Conservation (phyloP, 768 basidiomycete genomes). For the Amanita phalloides region DNA sequence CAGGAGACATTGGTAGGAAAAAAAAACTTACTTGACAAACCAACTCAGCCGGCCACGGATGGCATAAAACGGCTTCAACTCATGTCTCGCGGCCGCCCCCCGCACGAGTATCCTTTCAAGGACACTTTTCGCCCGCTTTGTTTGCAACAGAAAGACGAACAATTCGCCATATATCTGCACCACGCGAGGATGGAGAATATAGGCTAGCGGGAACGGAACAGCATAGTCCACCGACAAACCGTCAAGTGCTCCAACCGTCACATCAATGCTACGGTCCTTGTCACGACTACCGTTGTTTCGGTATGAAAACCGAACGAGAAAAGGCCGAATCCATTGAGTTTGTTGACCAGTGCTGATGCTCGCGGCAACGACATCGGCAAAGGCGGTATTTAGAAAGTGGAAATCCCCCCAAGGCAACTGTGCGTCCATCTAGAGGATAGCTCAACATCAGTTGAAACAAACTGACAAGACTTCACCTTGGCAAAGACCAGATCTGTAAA, state of each 20-base stretch:
- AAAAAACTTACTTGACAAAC: slow-evolving; percentile 70
- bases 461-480: slow-evolving; percentile 36
- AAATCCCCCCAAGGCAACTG: slow-evolving; percentile 68
- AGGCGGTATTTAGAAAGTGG: slow-evolving; percentile 74
- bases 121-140: slow-evolving; percentile 60
- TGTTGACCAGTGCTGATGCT: slow-evolving; percentile 25
- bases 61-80: slow-evolving; percentile 65
- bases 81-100: slow-evolving; percentile 31
- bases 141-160: slow-evolving; percentile 64
- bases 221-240: slow-evolving; percentile 70
- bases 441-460: background rate
- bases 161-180: slow-evolving; percentile 53
- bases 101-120: slow-evolving; percentile 63
- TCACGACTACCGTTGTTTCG: slow-evolving; percentile 33
- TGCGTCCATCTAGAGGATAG: slow-evolving; percentile 52
- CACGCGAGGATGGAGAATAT: slow-evolving; percentile 53
- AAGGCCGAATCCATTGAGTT: slow-evolving; percentile 46
- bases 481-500: slow-evolving; percentile 67
- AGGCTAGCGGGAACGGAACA: slow-evolving; percentile 71
- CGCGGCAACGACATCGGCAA: slow-evolving; percentile 53
- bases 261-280: slow-evolving; percentile 29
- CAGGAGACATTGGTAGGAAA: background rate
- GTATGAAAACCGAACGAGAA: slow-evolving; percentile 65
- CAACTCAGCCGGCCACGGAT: slow-evolving; percentile 70
- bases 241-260: slow-evolving; percentile 54